Evolutionary conservation across 139 green algal genomes (phyloP).

Genomic region (Bryopsis sp.): DNA sequence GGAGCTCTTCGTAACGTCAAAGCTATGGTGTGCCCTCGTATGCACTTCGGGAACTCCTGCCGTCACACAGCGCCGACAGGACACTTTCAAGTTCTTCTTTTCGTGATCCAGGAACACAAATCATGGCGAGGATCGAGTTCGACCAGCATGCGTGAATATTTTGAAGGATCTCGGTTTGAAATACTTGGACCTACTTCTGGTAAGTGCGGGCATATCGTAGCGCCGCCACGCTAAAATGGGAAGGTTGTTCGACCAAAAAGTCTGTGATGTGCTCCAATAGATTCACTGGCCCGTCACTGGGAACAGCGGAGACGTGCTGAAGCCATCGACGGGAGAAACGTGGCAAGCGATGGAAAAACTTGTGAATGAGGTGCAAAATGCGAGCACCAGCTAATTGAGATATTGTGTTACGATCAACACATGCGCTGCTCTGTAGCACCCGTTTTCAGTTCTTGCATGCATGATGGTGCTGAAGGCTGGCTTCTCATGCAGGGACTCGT

Average conservation of each 20-base stretch:
- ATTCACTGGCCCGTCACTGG: constrained; percentile 32
- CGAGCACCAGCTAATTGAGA: too few relatives aligned
- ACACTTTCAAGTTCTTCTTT: not conserved
- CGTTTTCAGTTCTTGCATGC: too few relatives aligned
- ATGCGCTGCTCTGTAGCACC: too few relatives aligned
- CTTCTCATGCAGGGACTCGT: constrained; percentile 39
- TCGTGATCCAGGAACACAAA: constrained; percentile 38
- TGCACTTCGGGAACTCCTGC: not conserved
- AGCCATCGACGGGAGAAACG: constrained; percentile 36
- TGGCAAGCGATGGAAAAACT: constrained; percentile 56
- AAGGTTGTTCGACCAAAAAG: constrained; percentile 3
- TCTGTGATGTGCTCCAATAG: not conserved
- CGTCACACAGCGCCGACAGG: not conserved
- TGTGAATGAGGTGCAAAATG: constrained; percentile 57
- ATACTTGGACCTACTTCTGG: constrained; percentile 73
- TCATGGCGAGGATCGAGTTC: constrained; percentile 29
- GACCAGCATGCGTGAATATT: constrained; percentile 30
- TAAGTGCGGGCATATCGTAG: too few relatives aligned
- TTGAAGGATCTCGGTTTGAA: constrained; percentile 61
- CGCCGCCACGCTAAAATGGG: not conserved
- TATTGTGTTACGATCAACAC: too few relatives aligned
- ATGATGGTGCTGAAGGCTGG: not conserved
- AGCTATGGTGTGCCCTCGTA: constrained; percentile 40
- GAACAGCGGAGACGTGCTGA: constrained; percentile 40
- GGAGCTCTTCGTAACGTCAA: constrained; percentile 62